Evolutionary conservation across 1,284 basidiomycete species (phyloP), one percentile per base, ranked within the genome.

Genomic region (Ceratobasidium sp.): DNA sequence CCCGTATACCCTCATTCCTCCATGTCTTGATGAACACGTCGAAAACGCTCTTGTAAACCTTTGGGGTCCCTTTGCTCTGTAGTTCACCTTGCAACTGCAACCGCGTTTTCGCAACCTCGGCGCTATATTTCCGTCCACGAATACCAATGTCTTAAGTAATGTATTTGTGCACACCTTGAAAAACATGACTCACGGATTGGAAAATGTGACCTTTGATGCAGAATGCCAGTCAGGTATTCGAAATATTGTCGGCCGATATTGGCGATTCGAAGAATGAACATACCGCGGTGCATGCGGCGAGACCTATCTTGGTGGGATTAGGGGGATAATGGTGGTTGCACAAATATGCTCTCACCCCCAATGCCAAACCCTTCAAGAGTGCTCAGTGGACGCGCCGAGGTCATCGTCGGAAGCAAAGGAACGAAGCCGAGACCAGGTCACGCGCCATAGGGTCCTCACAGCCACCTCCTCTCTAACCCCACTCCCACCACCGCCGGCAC

Each of bases 61-160:
- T 92, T 76, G 87, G 82, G 8, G 87, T 88, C 14, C 91, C 90
- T 19, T 84, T 86, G 80, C 91, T 93, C 48, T 92, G 88, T 16
- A 98, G 88, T 83, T 98, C 96, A 27, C 96, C 96, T 81, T 98
- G 95, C 27, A 98, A 87, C 81, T 98, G 96, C 71, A 98, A 83
- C 75, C 96, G 90, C 43, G 96, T 98, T 83, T 98, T 98, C 74
- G 93, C 92, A 39, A 98, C 95, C 80, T 98, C 96, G 11, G 94
- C 92, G 69, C 77, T 74, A 61, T 14, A 14, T 16, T 31, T 43
- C 22, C 39, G n/a, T 51, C 4, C 27, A 31, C 1, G 5, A 43
- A 49, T 27, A 41, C 19, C n/a, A 14, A 22, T 6, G 16, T 13
- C 54, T 14, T 58, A 13, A 58, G 54, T 29, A 19, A 16, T 16